Base-by-base conservation (phyloP, 164 flowering plant species). In the Kalanchoe fedtschenkoi region DNA sequence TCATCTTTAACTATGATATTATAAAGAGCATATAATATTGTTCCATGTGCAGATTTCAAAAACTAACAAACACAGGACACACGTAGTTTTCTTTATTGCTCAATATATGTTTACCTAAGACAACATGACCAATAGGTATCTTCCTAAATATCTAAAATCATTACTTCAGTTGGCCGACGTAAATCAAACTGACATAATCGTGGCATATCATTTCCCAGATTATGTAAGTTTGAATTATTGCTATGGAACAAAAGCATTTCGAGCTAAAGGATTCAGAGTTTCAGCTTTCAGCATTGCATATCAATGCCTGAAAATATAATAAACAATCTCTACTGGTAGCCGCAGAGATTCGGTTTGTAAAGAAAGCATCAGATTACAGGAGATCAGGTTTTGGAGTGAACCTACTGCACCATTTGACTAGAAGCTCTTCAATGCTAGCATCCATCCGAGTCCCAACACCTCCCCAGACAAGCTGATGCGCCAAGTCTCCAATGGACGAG, bases 391-490 rank as follows among this genome's bases (percentile, higher is more conserved):
- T 62, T 28, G 79, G 35, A 66, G 71, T 81, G 65, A 90, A 90
- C 71, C 87, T 73, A 34, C 69, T 60, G 26, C 87, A 78, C 96
- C 98, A 91, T 72, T 83, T 85, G 5, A 77, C 13, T 34, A 87
- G 69, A 58, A 91, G 93, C 22, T 83, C 79, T 66, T 85, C 77
- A 14, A 86, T 58, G 44, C 73, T 62, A 32, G 95, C 96, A 68
- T 89, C 89, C 96, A 89, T 91, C 55, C 82, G 65, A 5, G 96
- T 87, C 10, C 98, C 96, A 11, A 73, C 70, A 11, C 96, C 96
- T 68, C 95, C 98, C 96, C 95, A 89, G 0, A 82, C 84, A 69
- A 91, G 60, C 96, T 85, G 76, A 72, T 84, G 82, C 5, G 74
- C 71, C 24, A 71, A 38, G 76, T 91, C 97, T 58, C 77, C 77